These are phyloP conservation scores for Pichia pseudocactophila DNA, from an alignment of 805 yeast genomes.

Conservation along the genomic window DNA sequence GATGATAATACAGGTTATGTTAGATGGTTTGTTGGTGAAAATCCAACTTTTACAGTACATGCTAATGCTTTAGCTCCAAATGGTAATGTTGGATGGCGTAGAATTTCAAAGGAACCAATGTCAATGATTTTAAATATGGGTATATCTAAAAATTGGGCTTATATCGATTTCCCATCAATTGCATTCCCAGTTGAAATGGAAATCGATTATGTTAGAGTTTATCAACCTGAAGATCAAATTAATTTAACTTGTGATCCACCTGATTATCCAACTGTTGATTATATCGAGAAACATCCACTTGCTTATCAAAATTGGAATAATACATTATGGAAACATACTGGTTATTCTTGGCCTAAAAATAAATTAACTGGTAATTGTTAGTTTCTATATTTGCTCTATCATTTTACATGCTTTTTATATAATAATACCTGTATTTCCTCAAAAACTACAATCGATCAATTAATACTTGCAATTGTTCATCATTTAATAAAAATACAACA, in stretches of 20 bases:
- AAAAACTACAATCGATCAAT: no score
- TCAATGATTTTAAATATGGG: slow-evolving; percentile 81
- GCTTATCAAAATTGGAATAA: slow-evolving; percentile 64
- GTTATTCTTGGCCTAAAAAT: slow-evolving; percentile 62
- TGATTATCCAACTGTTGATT: slow-evolving; percentile 78
- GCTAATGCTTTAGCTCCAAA: slow-evolving; percentile 77
- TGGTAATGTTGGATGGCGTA: slow-evolving; percentile 83
- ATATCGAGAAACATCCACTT: slow-evolving; percentile 58
- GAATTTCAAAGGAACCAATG: slow-evolving; percentile 88
- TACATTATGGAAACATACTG: slow-evolving; percentile 71
- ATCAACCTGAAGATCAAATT: slow-evolving; percentile 64
- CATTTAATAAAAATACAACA: slow-evolving; percentile 3
- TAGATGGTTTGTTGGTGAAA: slow-evolving; percentile 78
- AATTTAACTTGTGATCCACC: slow-evolving; percentile 78
- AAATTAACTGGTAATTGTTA: slow-evolving; percentile 39
- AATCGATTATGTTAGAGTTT: slow-evolving; percentile 82
- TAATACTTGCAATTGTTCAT: neutral
- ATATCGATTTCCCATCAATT: slow-evolving; percentile 80
- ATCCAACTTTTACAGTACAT: slow-evolving; percentile 66
- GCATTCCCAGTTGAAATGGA: slow-evolving; percentile 70
- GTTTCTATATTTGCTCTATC: neutral
- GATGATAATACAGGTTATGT: slow-evolving; percentile 66
- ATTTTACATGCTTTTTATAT: neutral
- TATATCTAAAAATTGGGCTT: slow-evolving; percentile 86
- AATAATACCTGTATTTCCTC: neutral